Base-by-base conservation (phyloP, 352 stramenopile species). In the Peronospora tabacina region DNA sequence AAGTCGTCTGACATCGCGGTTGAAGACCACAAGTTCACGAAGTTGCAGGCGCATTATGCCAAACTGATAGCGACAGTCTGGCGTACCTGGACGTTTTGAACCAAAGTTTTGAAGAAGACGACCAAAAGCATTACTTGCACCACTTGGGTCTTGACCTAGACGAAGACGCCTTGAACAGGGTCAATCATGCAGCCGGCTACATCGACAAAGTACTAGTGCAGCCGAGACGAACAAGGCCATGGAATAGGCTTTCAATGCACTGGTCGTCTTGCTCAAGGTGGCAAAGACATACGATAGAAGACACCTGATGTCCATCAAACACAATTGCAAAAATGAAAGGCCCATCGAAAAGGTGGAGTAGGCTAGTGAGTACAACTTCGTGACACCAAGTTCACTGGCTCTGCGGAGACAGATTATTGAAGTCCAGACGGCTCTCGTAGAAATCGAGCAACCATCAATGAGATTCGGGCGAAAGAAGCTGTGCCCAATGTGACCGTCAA, bases 321-420 rank as follows among this genome's bases (percentile, higher is more conserved):
- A 40, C 15, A 54, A 37, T 10, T 42, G 55, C 41, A 68, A 52
- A 39, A 61, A 61, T 8, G 39, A n/a, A 5, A 55, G 55, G 19
- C 58, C 44, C 17, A 58, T 49, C 29, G 60, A 68, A 30, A 57
- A 43, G 28, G 16, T 61, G 0, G 46, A 61, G 55, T 68, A n/a
- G 55, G 60, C 55, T 68, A 9, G 60, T 68, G 36, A 68, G 55
- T 33, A 55, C 49, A 3, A 65, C 60, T n/a, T 24, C 60, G 60
- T 7, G 60, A 68, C 17, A 41, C 50, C 11, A 40, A 53, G 15
- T 65, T 68, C 36, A 48, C 22, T 30, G 60, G 49, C 49, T 24
- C 32, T 68, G 13, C 55, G 65, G 10, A 52, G 34, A 5, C 55
- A 68, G 41, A 61, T 68, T 13, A 15, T 61, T 1, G 36, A 52